These are phyloP conservation scores for Fusarium foetens DNA, from an alignment of 2,329 filamentous ascomycete genomes.

Conservation along the genomic window DNA sequence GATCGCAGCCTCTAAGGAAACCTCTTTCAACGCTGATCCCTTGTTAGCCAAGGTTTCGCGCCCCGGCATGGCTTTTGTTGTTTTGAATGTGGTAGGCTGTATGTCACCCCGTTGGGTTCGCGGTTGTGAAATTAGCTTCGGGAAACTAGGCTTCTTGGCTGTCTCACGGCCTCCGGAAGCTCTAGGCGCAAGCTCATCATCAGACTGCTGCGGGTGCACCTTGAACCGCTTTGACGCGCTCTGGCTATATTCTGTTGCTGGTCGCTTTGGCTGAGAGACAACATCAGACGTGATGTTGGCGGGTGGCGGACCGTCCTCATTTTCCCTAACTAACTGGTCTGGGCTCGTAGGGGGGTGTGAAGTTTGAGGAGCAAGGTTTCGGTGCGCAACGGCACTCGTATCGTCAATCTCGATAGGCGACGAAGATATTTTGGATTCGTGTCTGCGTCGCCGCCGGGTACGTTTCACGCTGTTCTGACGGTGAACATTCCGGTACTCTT, in stretches of 20 bases:
- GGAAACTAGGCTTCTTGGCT: conserved; percentile 27
- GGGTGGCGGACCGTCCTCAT: conserved; percentile 28
- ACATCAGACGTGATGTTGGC: conserved; percentile 42
- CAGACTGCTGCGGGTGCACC: conserved; percentile 26
- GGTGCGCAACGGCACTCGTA: conserved; percentile 18
- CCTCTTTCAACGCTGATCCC: background rate
- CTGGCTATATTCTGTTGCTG: conserved; percentile 9
- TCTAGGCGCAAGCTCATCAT: conserved; percentile 46
- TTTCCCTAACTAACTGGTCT: conserved; percentile 35
- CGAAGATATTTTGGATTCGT: background rate
- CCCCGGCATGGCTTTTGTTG: background rate
- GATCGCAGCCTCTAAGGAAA: conserved; percentile 41
- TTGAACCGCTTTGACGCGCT: conserved; percentile 24
- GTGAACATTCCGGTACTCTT: conserved; percentile 39
- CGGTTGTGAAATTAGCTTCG: conserved; percentile 11
- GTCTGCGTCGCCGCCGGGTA: conserved; percentile 16
- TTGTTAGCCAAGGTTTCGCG: background rate
- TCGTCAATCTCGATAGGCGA: conserved; percentile 19
- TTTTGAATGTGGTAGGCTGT: conserved; percentile 33
- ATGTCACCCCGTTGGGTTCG: conserved; percentile 44
- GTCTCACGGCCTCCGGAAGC: background rate
- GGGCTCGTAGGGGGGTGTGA: conserved; percentile 30
- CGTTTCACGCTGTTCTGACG: conserved; percentile 3
- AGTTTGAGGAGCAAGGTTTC: conserved; percentile 24
- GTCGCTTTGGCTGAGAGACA: conserved; percentile 3